A percentile compares a stretch with the other conserved stretches of the same genome.
Conservation (phyloP, 371 early-diverging fungal genomes). For the Blastocladiella emersonii region DNA sequence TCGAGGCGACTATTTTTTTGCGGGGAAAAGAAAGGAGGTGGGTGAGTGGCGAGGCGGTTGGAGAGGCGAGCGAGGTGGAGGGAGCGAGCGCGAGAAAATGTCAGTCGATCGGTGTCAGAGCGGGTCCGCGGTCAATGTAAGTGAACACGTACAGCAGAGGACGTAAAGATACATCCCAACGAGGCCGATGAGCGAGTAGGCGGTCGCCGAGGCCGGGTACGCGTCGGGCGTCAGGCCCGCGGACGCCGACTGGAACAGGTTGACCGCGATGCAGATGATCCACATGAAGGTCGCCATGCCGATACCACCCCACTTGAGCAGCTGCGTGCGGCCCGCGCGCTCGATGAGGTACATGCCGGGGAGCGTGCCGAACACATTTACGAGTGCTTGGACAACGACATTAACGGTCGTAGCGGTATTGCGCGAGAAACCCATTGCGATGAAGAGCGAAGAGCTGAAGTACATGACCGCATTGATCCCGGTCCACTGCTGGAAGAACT, state of each 20-base stretch:
- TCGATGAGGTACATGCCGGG: constrained; percentile 33
- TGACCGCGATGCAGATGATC: constrained; percentile 2
- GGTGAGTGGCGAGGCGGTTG: constrained; percentile 3
- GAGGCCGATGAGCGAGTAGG: constrained; percentile 6
- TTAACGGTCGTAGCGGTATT: neutral
- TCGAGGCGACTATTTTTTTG: too few relatives aligned
- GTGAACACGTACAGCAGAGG: too few relatives aligned
- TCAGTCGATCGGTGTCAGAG: too few relatives aligned
- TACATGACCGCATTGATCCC: constrained; percentile 39
- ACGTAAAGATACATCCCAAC: constrained; percentile 4
- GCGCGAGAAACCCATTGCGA: neutral
- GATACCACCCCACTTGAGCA: constrained; percentile 25
- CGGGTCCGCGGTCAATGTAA: too few relatives aligned
- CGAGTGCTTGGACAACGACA: constrained; percentile 7
- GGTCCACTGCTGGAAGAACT: constrained; percentile 38
- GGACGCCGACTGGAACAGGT: neutral
- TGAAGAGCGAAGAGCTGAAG: constrained; percentile 22
- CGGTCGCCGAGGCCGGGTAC: too few relatives aligned
- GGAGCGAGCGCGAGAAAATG: neutral
- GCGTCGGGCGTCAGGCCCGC: too few relatives aligned
- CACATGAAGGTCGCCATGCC: constrained; percentile 14
- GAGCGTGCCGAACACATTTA: constrained; percentile 30
- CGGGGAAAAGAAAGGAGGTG: too few relatives aligned
- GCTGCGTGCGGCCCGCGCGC: constrained; percentile 23
- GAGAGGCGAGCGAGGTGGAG: neutral